Conservation (phyloP, 2,329 filamentous ascomycete genomes). For the Alternaria rosae region DNA sequence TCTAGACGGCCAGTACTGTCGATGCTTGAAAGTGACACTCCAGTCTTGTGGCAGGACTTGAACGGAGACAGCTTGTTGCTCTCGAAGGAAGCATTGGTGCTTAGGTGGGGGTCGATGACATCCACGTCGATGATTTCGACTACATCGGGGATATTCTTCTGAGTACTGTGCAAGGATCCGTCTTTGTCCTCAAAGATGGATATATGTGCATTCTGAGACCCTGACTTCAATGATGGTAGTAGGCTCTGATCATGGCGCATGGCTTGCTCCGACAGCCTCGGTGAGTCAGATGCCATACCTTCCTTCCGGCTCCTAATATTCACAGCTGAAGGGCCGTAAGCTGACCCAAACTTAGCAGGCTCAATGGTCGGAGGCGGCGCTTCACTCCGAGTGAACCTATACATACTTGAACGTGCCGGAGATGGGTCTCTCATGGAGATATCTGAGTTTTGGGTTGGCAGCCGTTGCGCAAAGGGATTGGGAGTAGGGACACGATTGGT, state of each 20-base stretch:
- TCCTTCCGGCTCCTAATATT: constrained; percentile 40
- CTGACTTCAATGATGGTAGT: not conserved
- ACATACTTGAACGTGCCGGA: constrained; percentile 19
- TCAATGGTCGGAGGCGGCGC: constrained; percentile 2
- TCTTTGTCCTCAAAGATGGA: not conserved
- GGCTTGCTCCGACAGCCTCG: constrained; percentile 10
- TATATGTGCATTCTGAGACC: not conserved
- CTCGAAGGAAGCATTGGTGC: constrained; percentile 4
- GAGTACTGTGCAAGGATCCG: not conserved
- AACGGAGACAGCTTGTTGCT: constrained; percentile 19
- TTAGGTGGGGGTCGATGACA: constrained; percentile 22
- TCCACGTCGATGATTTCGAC: constrained; percentile 36
- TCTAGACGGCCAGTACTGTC: constrained; percentile 41
- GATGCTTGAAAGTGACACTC: constrained; percentile 31
- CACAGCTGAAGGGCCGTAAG: constrained; percentile 18
- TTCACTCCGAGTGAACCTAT: constrained; percentile 15
- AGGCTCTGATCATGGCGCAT: constrained; percentile 28
- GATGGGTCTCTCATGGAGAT: constrained; percentile 34
- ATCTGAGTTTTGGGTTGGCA: constrained; percentile 25
- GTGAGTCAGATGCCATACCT: constrained; percentile 15
- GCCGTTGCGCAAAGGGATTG: constrained; percentile 24
- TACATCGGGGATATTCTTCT: not conserved
- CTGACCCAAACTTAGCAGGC: constrained; percentile 24
- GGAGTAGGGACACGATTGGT: constrained; percentile 29
- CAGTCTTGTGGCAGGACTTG: constrained; percentile 32